phyloP scores from a whole-genome alignment of 176 grass and related monocot species.

The Rhynchospora breviuscula region DNA sequence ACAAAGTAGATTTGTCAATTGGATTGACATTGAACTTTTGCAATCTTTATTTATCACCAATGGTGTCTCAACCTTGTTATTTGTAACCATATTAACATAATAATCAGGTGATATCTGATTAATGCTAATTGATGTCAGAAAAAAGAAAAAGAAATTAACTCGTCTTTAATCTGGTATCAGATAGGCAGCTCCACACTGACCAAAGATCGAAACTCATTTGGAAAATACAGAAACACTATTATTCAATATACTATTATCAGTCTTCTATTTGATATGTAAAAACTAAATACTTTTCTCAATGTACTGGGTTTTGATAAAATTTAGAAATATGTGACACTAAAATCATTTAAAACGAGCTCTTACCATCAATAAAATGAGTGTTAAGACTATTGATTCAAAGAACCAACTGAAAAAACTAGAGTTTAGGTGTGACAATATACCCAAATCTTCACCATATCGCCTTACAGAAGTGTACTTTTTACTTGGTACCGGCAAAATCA shows the following conservation, averaged over 20 bases:
- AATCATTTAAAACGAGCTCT: neutral
- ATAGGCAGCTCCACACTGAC: neutral
- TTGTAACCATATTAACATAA: neutral
- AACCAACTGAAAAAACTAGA: neutral
- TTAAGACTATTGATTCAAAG: neutral
- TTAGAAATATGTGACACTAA: neutral
- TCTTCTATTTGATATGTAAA: neutral
- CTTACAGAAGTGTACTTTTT: neutral
- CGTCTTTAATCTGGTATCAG: neutral
- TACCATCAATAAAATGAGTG: neutral
- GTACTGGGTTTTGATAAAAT: neutral
- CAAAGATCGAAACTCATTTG: neutral
- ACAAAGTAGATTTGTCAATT: neutral
- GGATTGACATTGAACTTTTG: neutral
- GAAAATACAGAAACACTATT: neutral
- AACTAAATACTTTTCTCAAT: neutral
- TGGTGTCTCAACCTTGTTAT: neutral
- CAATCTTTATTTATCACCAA: neutral
- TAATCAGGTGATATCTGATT: neutral
- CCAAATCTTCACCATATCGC: neutral
- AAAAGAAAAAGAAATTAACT: too few species aligned
- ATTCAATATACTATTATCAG: neutral
- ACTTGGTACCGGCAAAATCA: neutral
- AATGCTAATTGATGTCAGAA: neutral
- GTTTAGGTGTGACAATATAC: too few species aligned